phyloP scores from a whole-genome alignment of 768 basidiomycete species.

The Naganishia onofrii region DNA sequence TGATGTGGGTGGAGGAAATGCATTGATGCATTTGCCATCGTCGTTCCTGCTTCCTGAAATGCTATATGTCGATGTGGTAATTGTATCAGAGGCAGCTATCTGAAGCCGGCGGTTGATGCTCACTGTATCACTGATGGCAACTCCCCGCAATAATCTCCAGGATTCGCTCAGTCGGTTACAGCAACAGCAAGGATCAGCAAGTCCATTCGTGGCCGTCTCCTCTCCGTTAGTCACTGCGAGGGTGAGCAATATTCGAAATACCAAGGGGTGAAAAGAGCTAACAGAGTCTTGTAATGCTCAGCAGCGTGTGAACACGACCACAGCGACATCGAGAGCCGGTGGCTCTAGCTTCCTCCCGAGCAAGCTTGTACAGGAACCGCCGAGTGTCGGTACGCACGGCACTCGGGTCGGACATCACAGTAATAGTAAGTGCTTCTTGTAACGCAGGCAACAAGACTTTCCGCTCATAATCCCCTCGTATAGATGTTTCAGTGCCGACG shows the following conservation, averaged over 20 bases:
- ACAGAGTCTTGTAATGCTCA: not conserved
- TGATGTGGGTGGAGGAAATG: too few relatives aligned
- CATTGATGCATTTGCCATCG: slow-evolving; percentile 13
- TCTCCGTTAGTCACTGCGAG: slow-evolving; percentile 7
- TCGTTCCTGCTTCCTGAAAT: not conserved
- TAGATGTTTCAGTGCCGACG: not conserved
- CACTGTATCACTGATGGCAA: slow-evolving; percentile 14
- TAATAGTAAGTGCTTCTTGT: not conserved
- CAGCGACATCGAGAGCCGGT: not conserved
- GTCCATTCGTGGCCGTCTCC: slow-evolving; percentile 17
- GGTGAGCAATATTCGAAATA: not conserved
- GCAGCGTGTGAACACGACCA: not conserved
- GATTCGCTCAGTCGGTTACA: slow-evolving; percentile 29
- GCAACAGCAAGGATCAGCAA: slow-evolving; percentile 5
- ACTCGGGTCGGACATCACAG: slow-evolving; percentile 3
- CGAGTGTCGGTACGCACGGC: not conserved
- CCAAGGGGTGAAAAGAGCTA: too few relatives aligned
- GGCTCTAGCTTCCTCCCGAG: not conserved
- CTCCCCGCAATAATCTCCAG: slow-evolving; percentile 32
- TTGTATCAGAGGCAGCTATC: too few relatives aligned
- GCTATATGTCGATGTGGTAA: too few relatives aligned
- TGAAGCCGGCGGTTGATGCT: not conserved
- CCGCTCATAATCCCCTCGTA: slow-evolving; percentile 15
- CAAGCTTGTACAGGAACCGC: not conserved
- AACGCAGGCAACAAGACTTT: not conserved